Conservation (phyloP, 225 moss, liverwort and hornwort genomes). For the Polytrichum commune region DNA sequence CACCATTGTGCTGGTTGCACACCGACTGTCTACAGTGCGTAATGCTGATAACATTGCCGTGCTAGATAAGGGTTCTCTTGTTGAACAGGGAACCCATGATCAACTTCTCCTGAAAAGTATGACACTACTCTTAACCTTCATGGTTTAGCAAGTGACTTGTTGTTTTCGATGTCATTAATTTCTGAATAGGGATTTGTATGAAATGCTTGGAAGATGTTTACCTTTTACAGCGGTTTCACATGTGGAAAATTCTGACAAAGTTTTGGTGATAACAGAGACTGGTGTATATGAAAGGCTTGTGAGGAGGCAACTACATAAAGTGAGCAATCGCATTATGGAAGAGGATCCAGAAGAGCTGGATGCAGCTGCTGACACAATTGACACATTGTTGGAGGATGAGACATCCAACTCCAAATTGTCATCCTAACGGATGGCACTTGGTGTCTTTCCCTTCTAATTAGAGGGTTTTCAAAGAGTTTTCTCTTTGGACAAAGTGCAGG, state of each 20-base stretch:
- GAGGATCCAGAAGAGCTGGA: conserved; percentile 48
- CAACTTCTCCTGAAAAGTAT: conserved; percentile 68
- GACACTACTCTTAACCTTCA: conserved; percentile 2
- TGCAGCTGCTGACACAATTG: conserved; percentile 49
- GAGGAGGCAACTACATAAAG: conserved; percentile 91
- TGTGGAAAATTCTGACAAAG: background rate
- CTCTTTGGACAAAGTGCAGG: conserved; percentile 24
- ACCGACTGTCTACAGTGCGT: conserved; percentile 91
- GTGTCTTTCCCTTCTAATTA: conserved; percentile 14
- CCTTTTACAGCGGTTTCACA: background rate
- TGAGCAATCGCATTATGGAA: conserved; percentile 56
- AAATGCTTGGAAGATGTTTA: background rate
- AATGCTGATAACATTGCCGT: conserved; percentile 97
- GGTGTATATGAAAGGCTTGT: conserved; percentile 98
- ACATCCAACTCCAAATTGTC: conserved; percentile 27
- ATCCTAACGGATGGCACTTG: background rate
- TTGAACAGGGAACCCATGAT: conserved; percentile 89
- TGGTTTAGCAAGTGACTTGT: background rate
- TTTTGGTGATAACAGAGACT: conserved; percentile 32
- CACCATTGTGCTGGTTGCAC: conserved; percentile 92
- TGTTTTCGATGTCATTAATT: background rate
- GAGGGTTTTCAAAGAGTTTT: conserved; percentile 13
- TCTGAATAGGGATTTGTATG: background rate
- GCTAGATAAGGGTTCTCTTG: conserved; percentile 87
- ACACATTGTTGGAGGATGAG: conserved; percentile 46